Conservation (phyloP, 2,329 filamentous ascomycete species). For the Penicillium sp. region DNA sequence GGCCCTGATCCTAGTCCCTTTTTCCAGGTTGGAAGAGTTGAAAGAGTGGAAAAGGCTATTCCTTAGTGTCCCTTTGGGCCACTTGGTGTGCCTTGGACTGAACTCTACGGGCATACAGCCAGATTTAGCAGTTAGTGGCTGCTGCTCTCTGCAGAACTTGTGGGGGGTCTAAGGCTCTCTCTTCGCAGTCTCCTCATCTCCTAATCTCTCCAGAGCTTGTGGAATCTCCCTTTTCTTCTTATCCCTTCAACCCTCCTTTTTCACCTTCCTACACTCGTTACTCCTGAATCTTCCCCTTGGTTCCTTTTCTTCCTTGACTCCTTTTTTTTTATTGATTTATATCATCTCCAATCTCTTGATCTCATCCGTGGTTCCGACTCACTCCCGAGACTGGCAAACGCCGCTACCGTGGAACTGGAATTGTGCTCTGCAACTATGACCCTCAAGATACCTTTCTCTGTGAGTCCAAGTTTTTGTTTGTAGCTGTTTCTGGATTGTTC, state of each 20-base stretch:
- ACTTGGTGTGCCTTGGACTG: background rate
- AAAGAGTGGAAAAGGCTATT: background rate
- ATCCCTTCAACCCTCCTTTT: background rate
- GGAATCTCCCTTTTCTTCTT: background rate
- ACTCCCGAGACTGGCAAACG: constrained; percentile 26
- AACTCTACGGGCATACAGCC: background rate
- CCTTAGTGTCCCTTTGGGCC: background rate
- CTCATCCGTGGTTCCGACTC: constrained; percentile 4
- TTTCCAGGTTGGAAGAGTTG: too few species aligned
- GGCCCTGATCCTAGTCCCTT: too few species aligned
- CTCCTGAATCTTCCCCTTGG: background rate
- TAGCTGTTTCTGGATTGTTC: background rate
- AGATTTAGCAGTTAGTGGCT: background rate
- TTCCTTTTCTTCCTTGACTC: background rate
- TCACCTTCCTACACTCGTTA: constrained; percentile 1
- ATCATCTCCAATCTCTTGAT: constrained; percentile 3
- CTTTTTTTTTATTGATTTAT: background rate
- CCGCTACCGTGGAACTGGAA: constrained; percentile 6
- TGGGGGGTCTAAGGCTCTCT: background rate
- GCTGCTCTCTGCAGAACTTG: background rate
- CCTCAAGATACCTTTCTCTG: constrained; percentile 17
- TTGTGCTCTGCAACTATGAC: constrained; percentile 22
- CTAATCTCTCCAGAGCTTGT: background rate
- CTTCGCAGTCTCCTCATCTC: background rate
- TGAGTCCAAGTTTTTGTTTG: constrained; percentile 17